Evolutionary conservation across 768 basidiomycete species (phyloP), one percentile per base, ranked within the genome.

Genomic region (Agaricus blazei): DNA sequence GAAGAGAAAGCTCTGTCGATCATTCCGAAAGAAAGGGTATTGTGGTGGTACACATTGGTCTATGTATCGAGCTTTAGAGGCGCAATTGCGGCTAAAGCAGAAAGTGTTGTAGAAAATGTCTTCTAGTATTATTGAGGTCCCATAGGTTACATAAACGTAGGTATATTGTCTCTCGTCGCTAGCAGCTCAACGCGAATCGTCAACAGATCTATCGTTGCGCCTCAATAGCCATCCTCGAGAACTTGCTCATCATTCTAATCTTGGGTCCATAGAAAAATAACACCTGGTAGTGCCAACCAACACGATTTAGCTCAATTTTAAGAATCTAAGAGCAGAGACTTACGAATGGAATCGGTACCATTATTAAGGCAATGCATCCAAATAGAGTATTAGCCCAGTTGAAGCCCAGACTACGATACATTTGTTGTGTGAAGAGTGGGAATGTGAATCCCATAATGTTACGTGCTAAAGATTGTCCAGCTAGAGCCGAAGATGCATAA

Each of bases 401-500:
- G 55, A 81, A 82, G 12, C 73, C 76, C 28, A 89, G 72, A 0
- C 65, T 68, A 2, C 66, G 63, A 64, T 81, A 85, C 82, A 87
- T 84, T 48, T 74, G 77, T 15, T 73, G 66, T 8, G 82, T 81
- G 67, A 87, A 87, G 9, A 88, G 73, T 0, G 86, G 81, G 66
- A 88, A 88, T 9, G 70, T 72, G 11, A 73, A 73, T 0, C 71
- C 81, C 0, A 72, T 61, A 19, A 83, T 56, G 57, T 82, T 83
- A 77, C 86, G 73, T 53, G 77, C 75, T 54, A 87, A 70, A 60
- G 79, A 82, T 65, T 87, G 85, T 1, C 80, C 87, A 1, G 87
- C 86, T 19, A 87, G 69, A 5, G 85, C 86, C 0, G 83, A 85
- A 0, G 84, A 86, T 3, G 87, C 85, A 63, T 81, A 87, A 5